Conservation (phyloP, 1,284 basidiomycete species). For the Ganoderma multipileum region DNA sequence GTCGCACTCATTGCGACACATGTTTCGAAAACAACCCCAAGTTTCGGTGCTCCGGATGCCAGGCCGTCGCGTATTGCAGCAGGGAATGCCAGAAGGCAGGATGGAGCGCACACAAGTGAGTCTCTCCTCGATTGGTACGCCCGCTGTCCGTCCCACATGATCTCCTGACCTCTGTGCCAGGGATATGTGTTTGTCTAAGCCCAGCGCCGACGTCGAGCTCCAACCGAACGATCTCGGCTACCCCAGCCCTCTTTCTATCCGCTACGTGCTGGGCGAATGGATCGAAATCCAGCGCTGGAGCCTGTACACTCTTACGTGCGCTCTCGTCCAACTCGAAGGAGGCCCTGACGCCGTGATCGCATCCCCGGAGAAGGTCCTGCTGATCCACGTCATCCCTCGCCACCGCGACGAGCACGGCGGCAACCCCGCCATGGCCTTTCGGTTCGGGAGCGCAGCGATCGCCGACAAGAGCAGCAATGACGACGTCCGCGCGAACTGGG, state of each 20-base stretch:
- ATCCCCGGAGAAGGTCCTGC: background rate
- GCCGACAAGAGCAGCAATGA: background rate
- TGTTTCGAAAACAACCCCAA: background rate
- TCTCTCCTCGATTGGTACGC: background rate
- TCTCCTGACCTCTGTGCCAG: background rate
- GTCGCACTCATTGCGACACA: background rate
- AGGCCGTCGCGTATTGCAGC: conserved; percentile 11
- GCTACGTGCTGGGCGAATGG: background rate
- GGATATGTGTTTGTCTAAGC: background rate
- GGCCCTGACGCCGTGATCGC: background rate
- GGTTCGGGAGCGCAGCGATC: background rate
- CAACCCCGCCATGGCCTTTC: background rate
- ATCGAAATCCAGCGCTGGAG: background rate
- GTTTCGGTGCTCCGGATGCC: conserved; percentile 8
- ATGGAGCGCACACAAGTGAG: conserved; percentile 17
- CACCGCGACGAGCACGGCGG: background rate
- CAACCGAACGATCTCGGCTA: background rate
- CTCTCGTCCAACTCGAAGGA: background rate
- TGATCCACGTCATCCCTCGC: background rate
- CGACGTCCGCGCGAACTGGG: background rate
- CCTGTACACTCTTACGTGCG: background rate
- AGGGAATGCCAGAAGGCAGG: conserved; percentile 14
- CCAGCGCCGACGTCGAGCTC: background rate
- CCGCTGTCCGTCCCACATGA: background rate
- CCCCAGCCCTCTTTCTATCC: background rate